Conservation (phyloP, 768 basidiomycete genomes). For the Leccinum sublutescens region DNA sequence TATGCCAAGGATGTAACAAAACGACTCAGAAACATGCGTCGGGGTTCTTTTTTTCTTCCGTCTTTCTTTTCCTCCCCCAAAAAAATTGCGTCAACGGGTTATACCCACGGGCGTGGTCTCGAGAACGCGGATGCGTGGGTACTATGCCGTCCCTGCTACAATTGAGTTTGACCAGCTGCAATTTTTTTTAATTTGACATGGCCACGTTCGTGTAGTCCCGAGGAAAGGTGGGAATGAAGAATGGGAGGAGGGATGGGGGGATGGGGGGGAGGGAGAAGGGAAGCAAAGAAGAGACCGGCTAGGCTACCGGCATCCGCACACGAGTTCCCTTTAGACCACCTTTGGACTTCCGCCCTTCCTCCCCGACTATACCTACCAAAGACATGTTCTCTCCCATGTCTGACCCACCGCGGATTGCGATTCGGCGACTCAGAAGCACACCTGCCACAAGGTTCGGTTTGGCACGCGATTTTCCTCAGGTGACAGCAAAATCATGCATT, state of each 20-base stretch:
- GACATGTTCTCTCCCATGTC: slow-evolving; percentile 4
- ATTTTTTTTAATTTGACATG: slow-evolving; percentile 22
- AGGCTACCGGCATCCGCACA: background rate
- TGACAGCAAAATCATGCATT: background rate
- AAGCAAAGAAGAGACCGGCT: background rate
- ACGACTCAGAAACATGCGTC: background rate
- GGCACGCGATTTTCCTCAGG: background rate
- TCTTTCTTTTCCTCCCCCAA: background rate
- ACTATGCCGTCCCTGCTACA: slow-evolving; percentile 1
- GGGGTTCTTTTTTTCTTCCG: background rate
- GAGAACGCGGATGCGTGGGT: slow-evolving; percentile 11
- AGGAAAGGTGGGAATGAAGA: background rate
- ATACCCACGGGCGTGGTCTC: slow-evolving; percentile 3
- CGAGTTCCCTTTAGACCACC: background rate
- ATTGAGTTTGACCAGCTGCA: slow-evolving; percentile 20
- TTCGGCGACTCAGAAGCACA: slow-evolving; percentile 2
- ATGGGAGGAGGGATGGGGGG: background rate
- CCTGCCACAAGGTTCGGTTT: background rate
- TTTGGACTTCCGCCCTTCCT: background rate
- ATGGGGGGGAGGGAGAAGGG: background rate
- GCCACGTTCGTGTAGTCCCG: slow-evolving; percentile 1
- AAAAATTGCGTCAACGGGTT: background rate
- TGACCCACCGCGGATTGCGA: background rate
- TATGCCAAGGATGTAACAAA: background rate
- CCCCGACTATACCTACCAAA: background rate